Evolutionary conservation across 257 asterid species (phyloP), one percentile per base, ranked within the genome.

Genomic region (Solanum boliviense): DNA sequence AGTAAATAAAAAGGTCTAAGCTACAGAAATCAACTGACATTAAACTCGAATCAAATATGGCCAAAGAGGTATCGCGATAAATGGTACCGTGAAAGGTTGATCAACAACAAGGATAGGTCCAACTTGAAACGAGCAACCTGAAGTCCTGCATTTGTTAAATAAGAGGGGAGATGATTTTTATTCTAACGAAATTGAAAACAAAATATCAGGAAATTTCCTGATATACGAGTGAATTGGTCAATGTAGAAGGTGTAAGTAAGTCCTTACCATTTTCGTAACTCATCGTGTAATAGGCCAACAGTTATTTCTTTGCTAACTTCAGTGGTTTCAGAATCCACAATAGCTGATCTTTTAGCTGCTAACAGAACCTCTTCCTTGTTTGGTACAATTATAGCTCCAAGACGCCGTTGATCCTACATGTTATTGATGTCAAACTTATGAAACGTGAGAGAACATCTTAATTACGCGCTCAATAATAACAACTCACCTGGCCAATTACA

Each of bases 371-470:
- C 99, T 87, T 95, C 98, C 89, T 95, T 95, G 89, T 94, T 92
- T 8, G 98, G 98, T 84, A 93, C 97, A 85, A 97, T 92, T 81
- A 97, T 83, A 90, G 99, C 98, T 84, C 96, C 99, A 83, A 94
- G 98, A 72, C 99, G 98, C 67, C 99, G 93, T 90, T 91, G 95
- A 88, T 97, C 99, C 99, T 96, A 84, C 87, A 91, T 39, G 82
- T 65, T 73, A 84, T 67, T 38, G 20, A 56, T 72, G 46, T 58
- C 87, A 82, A 21, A 74, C 78, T 86, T 78, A 88, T 39, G 83
- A 67, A 68, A 87, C 18, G 35, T 56, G 78, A 87, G 78, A 58
- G 62, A 85, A 32, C 23, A 87, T 21, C 25, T 29, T 32, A 62
- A 13, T 58, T 48, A 60, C 13, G 85, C 67, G 7, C 25, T 9